A percentile compares a stretch with the other conserved stretches of the same genome.
Evolutionary conservation across 2,329 filamentous ascomycete genomes (phyloP).

Genomic region (Aspergillus fumigatiaffinis): DNA sequence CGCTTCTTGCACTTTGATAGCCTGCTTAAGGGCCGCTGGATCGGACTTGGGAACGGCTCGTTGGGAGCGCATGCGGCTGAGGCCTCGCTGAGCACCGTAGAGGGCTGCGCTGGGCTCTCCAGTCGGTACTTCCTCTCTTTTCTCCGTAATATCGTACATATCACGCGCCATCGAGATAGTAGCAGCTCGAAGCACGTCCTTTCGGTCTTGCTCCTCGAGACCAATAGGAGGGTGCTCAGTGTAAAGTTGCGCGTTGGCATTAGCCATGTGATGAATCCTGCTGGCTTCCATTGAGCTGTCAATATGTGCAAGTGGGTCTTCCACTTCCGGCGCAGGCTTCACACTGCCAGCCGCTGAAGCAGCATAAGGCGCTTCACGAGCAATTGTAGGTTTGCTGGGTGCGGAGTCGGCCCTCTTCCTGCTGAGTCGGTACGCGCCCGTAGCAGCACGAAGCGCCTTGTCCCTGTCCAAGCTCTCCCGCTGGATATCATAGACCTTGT

Average conservation of each 20-base stretch:
- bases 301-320: constrained; percentile 46
- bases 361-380: constrained; percentile 54
- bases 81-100: constrained; percentile 31
- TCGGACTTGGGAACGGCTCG: constrained; percentile 27
- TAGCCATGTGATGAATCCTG: constrained; percentile 59
- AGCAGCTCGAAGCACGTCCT: constrained; percentile 72
- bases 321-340: constrained; percentile 26
- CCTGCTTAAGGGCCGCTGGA: constrained; percentile 19
- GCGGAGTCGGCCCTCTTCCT: constrained; percentile 64
- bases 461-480: constrained; percentile 48
- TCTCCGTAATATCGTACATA: constrained; percentile 66
- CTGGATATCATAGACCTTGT: constrained; percentile 54
- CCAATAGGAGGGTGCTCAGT: constrained; percentile 70
- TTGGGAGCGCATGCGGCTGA: constrained; percentile 30
- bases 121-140: constrained; percentile 22
- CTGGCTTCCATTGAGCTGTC: constrained; percentile 52
- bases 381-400: constrained; percentile 41
- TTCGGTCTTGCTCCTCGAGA: constrained; percentile 66
- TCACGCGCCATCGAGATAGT: constrained; percentile 85
- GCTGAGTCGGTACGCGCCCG: constrained; percentile 64
- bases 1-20: constrained; percentile 67
- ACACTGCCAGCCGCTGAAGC: constrained; percentile 67
- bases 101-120: constrained; percentile 16
- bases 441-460: constrained; percentile 70
- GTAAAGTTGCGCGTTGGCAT: constrained; percentile 72